Base-by-base conservation (phyloP, 352 stramenopile species). In the Blastocystis sp. region DNA sequence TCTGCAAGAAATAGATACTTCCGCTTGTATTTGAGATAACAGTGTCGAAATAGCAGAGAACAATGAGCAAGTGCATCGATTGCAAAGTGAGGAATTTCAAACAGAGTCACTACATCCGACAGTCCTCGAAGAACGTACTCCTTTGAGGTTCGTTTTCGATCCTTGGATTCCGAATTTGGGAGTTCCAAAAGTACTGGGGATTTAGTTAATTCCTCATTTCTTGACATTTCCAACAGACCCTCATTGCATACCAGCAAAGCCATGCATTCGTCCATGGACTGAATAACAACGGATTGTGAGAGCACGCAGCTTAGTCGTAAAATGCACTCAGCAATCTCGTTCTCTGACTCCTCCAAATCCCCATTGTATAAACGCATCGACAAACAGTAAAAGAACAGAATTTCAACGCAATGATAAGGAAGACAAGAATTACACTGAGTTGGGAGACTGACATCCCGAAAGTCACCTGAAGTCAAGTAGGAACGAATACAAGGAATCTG, bases 351-450 rank as follows among this genome's bases (percentile, higher is more conserved):
- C 21, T 80, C 37, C 24, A n/a, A 35, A 21, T 80, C 69, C 14
- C 69, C 69, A 35, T 80, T 80, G 43, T 80, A 80, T 12, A 37
- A 14, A 43, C 69, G 69, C 43, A 63, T 63, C 19, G 61, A 63
- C 46, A 80, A 39, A 49, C 69, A 80, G 69, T 80, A 80, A 27
- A 80, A 63, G 43, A 58, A 80, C 2, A 61, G 29, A 19, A 80
- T 49, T 35, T 80, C 69, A 12, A 80, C 7, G 19, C 19, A 27
- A 49, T 59, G 58, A 35, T 80, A 80, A 14, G 69, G 52, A 29
- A 80, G 35, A 19, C 14, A 80, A 14, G 69, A 37, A 59, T 43
- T 58, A 24, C 49, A 43, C 0, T 46, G 12, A 21, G 1, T 32
- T 43, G 69, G 69, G 5, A 80, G 52, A 35, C 16, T 27, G 39